Evolutionary conservation across 2,329 filamentous ascomycete genomes (phyloP).

Genomic region (Aspergillus ustus): DNA sequence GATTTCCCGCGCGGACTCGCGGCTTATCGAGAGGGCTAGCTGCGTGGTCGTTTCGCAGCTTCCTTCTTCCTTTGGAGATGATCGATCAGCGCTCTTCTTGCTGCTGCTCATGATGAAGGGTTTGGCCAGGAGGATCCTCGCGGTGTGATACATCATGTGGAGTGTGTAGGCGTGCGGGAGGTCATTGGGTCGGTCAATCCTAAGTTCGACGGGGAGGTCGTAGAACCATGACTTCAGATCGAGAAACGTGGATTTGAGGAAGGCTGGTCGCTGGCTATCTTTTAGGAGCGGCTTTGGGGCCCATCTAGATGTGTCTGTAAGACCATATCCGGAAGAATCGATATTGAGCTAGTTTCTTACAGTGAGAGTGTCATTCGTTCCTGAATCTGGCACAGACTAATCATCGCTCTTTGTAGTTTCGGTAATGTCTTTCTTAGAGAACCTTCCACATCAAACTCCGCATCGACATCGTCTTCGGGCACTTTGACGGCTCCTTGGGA

Average conservation of each 20-base stretch:
- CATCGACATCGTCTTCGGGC: neutral
- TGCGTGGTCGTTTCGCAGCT: neutral
- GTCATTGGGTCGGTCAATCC: neutral
- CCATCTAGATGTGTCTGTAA: neutral
- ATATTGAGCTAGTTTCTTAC: neutral
- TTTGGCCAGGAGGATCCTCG: neutral
- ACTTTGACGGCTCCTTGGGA: neutral
- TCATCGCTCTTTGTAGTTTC: neutral
- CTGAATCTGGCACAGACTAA: neutral
- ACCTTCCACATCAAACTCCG: neutral
- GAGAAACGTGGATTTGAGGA: neutral
- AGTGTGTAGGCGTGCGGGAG: neutral
- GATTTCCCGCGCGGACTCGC: constrained; percentile 21
- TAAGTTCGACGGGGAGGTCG: neutral
- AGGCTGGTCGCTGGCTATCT: neutral
- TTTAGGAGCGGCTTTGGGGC: neutral
- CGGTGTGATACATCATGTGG: neutral
- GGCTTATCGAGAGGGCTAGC: neutral
- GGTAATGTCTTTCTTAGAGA: neutral
- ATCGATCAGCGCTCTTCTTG: neutral
- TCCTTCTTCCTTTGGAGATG: neutral
- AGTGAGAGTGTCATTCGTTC: neutral
- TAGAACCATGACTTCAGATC: neutral
- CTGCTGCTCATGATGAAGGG: neutral
- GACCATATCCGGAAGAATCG: no score